A percentile compares a stretch with the other conserved stretches of the same genome.
Evolutionary conservation across 331 rosid genomes (phyloP).

Genomic region (Quercus tomentella): DNA sequence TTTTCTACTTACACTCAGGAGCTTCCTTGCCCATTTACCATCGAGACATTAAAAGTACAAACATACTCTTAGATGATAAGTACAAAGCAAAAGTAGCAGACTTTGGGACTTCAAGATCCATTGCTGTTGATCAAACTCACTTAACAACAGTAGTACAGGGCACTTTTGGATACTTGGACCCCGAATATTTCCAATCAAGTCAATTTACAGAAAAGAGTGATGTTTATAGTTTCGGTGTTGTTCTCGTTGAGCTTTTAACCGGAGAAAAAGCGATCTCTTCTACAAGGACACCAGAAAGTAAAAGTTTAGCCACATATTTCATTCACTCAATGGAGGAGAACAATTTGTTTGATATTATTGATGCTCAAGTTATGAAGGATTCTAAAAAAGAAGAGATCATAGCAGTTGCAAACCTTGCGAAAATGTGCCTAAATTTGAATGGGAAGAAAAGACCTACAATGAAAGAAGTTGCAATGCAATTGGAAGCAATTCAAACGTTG

Average conservation of each 20-base stretch:
- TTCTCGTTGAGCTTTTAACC: not conserved
- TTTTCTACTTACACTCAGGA: not conserved
- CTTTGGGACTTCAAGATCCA: not conserved
- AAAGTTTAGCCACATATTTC: not conserved
- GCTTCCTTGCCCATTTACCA: not conserved
- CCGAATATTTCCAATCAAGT: not conserved
- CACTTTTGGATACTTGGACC: not conserved
- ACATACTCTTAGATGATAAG: not conserved
- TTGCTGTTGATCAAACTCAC: not conserved
- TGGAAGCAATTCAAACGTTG: not conserved
- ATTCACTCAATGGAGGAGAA: not conserved
- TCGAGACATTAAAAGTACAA: not conserved
- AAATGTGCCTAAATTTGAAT: not conserved
- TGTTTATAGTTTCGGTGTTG: not conserved
- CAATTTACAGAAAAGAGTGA: not conserved
- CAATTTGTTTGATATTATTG: not conserved
- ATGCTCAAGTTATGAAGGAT: not conserved
- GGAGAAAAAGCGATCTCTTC: not conserved
- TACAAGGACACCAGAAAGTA: not conserved
- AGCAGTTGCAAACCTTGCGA: not conserved
- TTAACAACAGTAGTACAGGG: not conserved
- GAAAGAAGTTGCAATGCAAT: not conserved
- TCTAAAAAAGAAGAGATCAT: not conserved
- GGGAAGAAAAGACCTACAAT: not conserved
- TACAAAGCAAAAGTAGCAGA: not conserved